Conservation (phyloP, 2,329 filamentous ascomycete genomes). For the Microsporum audouinii region DNA sequence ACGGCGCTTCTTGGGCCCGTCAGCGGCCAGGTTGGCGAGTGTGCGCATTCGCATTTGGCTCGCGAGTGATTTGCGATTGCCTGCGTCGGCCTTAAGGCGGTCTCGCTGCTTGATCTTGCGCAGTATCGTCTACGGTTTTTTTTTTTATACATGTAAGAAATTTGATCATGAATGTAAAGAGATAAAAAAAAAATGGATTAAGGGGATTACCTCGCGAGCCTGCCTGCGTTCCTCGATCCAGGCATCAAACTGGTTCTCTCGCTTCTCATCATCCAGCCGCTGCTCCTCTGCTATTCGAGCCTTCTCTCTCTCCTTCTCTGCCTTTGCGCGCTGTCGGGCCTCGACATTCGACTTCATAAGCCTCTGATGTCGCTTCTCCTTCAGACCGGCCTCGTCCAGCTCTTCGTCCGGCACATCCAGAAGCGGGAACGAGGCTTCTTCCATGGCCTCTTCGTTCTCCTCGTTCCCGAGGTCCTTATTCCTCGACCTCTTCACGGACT, state of each 20-base stretch:
- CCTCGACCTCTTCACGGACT: slow-evolving; percentile 74
- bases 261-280: slow-evolving; percentile 67
- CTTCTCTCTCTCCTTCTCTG: slow-evolving; percentile 88
- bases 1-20: slow-evolving; percentile 72
- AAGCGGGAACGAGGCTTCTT: slow-evolving; percentile 73
- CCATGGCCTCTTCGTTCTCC: slow-evolving; percentile 62
- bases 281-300: slow-evolving; percentile 73
- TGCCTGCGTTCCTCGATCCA: slow-evolving; percentile 78
- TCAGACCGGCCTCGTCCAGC: slow-evolving; percentile 79
- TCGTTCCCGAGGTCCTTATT: slow-evolving; percentile 90
- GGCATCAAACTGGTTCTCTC: slow-evolving; percentile 69
- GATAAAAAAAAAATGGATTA: not conserved
- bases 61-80: slow-evolving; percentile 91
- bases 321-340: slow-evolving; percentile 82
- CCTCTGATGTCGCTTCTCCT: slow-evolving; percentile 84
- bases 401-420: slow-evolving; percentile 84
- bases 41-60: slow-evolving; percentile 98
- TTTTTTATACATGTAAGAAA: not conserved
- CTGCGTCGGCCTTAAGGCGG: slow-evolving; percentile 81
- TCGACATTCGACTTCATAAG: slow-evolving; percentile 93
- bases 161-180: not conserved
- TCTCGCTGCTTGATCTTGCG: slow-evolving; percentile 88
- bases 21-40: slow-evolving; percentile 87
- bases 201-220: slow-evolving; percentile 47
- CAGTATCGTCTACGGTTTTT: slow-evolving; percentile 46